Evolutionary conservation across 2,329 filamentous ascomycete genomes (phyloP), one percentile per base, ranked within the genome.

Genomic region (Apiospora hydei): DNA sequence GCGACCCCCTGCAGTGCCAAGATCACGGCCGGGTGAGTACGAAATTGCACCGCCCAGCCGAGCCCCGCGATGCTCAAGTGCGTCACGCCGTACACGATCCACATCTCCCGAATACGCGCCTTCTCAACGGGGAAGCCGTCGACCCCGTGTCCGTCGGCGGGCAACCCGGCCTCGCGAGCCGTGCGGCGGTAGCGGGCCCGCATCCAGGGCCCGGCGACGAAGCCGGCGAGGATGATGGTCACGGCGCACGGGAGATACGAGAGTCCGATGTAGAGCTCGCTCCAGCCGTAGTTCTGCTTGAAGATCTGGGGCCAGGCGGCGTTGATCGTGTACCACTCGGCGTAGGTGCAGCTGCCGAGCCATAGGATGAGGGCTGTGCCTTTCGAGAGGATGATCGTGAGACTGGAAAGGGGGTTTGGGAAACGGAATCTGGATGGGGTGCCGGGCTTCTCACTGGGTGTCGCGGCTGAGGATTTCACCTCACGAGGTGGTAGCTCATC

Each of bases 181-280:
- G 70, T 71, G 24, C 66, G 70, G 44, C 70, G 70, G 47, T 71
- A 71, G 30, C 70, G 61, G 38, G 70, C 66, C 7, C 66, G 49
- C 70, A 71, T n/a, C 70, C 70, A 71, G 4, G 70, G 70, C 10
- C 70, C 70, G 3, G 70, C n/a, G 21, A 71, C 67, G 16, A 71
- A 71, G 2, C 51, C 51, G 51, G 51, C 71, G 38, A 34, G 7
- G 8, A 72, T 64, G 30, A 70, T 70, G 26, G 38, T 44, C 5
- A 72, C 18, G 5, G 67, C 47, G 38, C 71, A 46, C 11, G 71
- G 71, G 2, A 72, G 67, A 21, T 72, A 72, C 4, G 71, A 68
- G 18, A 72, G 30, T 2, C 71, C 71, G 18, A 70, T 70, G 4
- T 14, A 34, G 24, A 69, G 51, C 34, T 49, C 41, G 43, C 43